Conservation (phyloP, 345 rosid genomes). For the Murraya paniculata region DNA sequence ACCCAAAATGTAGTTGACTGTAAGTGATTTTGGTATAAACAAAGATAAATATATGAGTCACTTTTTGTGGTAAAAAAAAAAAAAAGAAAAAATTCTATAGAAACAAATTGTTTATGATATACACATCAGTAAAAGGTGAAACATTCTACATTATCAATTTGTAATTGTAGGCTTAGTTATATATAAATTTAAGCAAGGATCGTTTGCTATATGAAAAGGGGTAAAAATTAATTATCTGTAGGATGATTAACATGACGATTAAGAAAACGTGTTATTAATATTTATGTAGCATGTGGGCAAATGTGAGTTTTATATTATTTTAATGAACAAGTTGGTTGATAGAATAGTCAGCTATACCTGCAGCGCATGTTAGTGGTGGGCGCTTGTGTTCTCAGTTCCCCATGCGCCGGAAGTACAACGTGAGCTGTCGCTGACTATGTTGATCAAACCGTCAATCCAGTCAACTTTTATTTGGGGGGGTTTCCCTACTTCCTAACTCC, state of each 20-base stretch:
- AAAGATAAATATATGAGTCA: too few species aligned
- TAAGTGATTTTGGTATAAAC: too few species aligned
- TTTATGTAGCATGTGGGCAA: not conserved
- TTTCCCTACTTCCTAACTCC: not conserved
- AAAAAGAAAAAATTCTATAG: too few species aligned
- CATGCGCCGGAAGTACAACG: slow-evolving; percentile 18
- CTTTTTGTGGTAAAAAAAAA: too few species aligned
- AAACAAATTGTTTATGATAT: too few species aligned
- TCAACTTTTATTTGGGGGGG: not conserved
- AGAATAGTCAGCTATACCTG: not conserved
- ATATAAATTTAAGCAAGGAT: not conserved
- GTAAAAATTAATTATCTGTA: not conserved
- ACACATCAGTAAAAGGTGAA: too few species aligned
- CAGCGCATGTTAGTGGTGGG: slow-evolving; percentile 8
- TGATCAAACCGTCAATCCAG: not conserved
- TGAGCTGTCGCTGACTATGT: not conserved
- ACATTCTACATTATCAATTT: too few species aligned
- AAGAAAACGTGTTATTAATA: not conserved
- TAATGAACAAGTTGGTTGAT: not conserved
- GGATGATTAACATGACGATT: not conserved
- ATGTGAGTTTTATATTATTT: not conserved
- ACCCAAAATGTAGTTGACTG: too few species aligned
- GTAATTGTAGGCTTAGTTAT: too few species aligned
- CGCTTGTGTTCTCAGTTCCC: slow-evolving; percentile 1
- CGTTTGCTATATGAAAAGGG: not conserved